Base-by-base conservation (phyloP, 768 basidiomycete species). In the Dendrothele bispora region DNA sequence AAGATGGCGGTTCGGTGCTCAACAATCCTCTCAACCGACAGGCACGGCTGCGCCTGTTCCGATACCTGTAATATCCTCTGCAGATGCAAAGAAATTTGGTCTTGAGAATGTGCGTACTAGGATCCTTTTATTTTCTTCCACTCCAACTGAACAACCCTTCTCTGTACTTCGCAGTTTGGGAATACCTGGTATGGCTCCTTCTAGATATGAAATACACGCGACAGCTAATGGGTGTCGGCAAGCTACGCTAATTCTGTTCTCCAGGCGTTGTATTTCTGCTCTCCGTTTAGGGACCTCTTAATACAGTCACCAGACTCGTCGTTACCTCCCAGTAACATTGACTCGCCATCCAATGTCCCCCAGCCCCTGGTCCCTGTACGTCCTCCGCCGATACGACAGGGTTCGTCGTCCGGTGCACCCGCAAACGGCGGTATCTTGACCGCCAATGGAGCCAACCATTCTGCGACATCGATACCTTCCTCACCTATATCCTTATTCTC, bases 161-260 rank as follows among this genome's bases (percentile, higher is more conserved):
- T 39, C 52, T 48, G 28, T n/a, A 17, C 39, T 22, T 32, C 17
- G 43, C 54, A 95, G 92, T 97, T 95, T 72, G 94, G 93, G 32
- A 98, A 98, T 65, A 98, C 92, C 39, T 98, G 95, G 93, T 93
- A 22, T 12, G 39, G 43, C 7, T 39, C 22, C 36, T 28, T 54
- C 45, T 11, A 29, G 30, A n/a, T 41, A 39, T n/a, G 20, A 36
- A 39, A 20, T 24, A 8, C 40, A 7, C 26, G 7, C 8, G 29
- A 32, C n/a, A 36, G 50, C 59, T 62, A 43, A 64, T 57, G 24
- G 41, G 46, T 39, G 26, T 54, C 44, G 49, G 20, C 26, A 64
- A 94, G 94, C 71, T 99, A 99, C 68, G 94, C 89, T 72, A 99
- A 98, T 69, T 97, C 95, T n/a, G 93, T 99, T 20, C 78, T 99